Conservation (phyloP, 2,329 filamentous ascomycete genomes). For the Talaromyces sp. region DNA sequence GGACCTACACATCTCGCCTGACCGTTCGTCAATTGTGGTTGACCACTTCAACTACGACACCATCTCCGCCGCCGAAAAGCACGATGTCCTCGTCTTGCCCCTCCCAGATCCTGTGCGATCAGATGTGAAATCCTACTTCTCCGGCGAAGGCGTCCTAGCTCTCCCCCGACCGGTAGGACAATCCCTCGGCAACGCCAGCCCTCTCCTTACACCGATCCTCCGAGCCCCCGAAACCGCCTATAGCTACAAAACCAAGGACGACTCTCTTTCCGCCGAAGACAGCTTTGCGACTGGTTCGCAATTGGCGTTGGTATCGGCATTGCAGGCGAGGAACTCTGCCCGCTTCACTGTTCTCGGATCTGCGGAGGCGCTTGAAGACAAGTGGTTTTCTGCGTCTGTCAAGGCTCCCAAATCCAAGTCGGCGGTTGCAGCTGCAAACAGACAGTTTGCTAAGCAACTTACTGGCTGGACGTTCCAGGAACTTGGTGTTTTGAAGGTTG, state of each 20-base stretch:
- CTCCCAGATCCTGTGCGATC: constrained; percentile 64
- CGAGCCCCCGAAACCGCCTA: constrained; percentile 83
- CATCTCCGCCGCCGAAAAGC: constrained; percentile 71
- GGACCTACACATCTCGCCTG: constrained; percentile 81
- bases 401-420: constrained; percentile 55
- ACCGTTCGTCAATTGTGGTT: constrained; percentile 80
- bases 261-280: constrained; percentile 70
- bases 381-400: constrained; percentile 83
- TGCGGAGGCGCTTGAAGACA: constrained; percentile 80
- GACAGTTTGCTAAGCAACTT: constrained; percentile 78
- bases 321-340: constrained; percentile 92
- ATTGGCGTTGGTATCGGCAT: constrained; percentile 75
- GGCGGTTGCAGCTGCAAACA: constrained; percentile 68
- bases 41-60: constrained; percentile 96
- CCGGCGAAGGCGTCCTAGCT: constrained; percentile 68
- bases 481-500: constrained; percentile 81
- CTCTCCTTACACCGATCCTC: constrained; percentile 77
- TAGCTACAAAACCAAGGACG: constrained; percentile 90
- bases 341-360: constrained; percentile 83
- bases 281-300: constrained; percentile 82
- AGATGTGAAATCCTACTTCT: constrained; percentile 76
- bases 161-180: constrained; percentile 80
- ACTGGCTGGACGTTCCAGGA: constrained; percentile 98
- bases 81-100: constrained; percentile 82
- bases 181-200: constrained; percentile 70